phyloP scores from a whole-genome alignment of 805 yeast genomes.

The Metschnikowia henanensis region DNA sequence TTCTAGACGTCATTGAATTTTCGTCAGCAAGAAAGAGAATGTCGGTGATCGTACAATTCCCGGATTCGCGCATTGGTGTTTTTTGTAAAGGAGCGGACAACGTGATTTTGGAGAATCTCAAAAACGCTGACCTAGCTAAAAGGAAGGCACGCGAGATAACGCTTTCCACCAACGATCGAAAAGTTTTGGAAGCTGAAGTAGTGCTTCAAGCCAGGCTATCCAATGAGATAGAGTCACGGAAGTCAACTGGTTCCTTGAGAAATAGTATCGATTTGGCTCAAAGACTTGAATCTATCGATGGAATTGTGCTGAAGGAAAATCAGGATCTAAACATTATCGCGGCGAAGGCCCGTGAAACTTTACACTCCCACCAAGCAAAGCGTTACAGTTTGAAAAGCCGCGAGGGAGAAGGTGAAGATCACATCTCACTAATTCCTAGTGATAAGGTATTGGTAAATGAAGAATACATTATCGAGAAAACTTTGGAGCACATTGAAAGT shows the following conservation, averaged over 20 bases:
- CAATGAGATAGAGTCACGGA: slow-evolving; percentile 29
- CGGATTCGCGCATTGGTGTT: slow-evolving; percentile 71
- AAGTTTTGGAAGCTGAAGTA: slow-evolving; percentile 73
- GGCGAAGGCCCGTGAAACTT: slow-evolving; percentile 51
- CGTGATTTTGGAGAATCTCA: slow-evolving; percentile 74
- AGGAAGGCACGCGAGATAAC: slow-evolving; percentile 66
- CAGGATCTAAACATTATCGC: slow-evolving; percentile 56
- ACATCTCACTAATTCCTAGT: slow-evolving; percentile 26
- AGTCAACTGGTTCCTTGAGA: slow-evolving; percentile 33
- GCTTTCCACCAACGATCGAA: slow-evolving; percentile 57
- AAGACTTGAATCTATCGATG: slow-evolving; percentile 48
- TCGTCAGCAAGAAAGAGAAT: slow-evolving; percentile 87
- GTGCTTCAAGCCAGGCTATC: slow-evolving; percentile 58
- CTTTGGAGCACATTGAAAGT: slow-evolving; percentile 88
- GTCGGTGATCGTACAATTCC: slow-evolving; percentile 82
- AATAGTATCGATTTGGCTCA: slow-evolving; percentile 23
- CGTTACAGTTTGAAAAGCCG: slow-evolving; percentile 43
- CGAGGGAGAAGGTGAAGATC: neutral
- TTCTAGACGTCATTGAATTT: slow-evolving; percentile 83
- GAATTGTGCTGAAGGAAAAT: slow-evolving; percentile 46
- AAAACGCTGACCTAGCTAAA: slow-evolving; percentile 56
- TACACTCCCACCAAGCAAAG: slow-evolving; percentile 58
- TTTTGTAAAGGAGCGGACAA: slow-evolving; percentile 97
- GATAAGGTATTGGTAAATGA: slow-evolving; percentile 68
- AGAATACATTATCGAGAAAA: slow-evolving; percentile 74